Evolutionary conservation across 768 basidiomycete species (phyloP).

Genomic region (Tremella fuciformis): DNA sequence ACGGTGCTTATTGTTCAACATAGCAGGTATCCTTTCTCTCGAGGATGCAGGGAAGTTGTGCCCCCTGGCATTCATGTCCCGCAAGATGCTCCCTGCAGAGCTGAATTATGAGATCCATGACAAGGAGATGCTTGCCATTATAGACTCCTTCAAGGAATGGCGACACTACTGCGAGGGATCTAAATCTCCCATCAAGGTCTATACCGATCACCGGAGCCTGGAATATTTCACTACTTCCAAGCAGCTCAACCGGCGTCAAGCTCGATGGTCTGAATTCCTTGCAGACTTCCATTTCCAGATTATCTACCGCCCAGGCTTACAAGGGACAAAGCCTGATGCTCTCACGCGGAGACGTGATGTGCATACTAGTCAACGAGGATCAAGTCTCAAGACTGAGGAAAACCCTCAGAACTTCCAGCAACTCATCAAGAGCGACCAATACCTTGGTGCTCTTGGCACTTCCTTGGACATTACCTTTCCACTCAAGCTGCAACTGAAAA

Average conservation of each 20-base stretch:
- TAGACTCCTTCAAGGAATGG: constrained; percentile 19
- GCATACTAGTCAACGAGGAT: background rate
- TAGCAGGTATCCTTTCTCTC: background rate
- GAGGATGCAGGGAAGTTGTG: constrained; percentile 22
- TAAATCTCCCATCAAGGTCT: constrained; percentile 6
- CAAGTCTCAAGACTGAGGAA: background rate
- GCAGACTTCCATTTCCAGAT: constrained; percentile 18
- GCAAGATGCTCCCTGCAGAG: constrained; percentile 46
- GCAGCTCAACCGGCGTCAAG: too few species aligned
- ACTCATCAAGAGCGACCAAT: background rate
- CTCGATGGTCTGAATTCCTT: constrained; percentile 53
- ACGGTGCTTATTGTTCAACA: too few species aligned
- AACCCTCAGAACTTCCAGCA: background rate
- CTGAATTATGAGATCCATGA: constrained; percentile 59
- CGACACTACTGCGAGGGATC: background rate
- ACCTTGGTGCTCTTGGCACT: background rate
- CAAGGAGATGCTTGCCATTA: constrained; percentile 56
- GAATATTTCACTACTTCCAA: too few species aligned
- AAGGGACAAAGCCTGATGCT: constrained; percentile 17
- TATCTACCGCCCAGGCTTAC: constrained; percentile 21
- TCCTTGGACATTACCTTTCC: too few species aligned
- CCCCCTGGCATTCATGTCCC: constrained; percentile 52
- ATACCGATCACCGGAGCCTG: constrained; percentile 15
- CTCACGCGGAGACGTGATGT: constrained; percentile 16
- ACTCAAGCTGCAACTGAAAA: too few species aligned